Base-by-base conservation (phyloP, 169 alveolate species). In the Plasmodium billcollinsi region DNA sequence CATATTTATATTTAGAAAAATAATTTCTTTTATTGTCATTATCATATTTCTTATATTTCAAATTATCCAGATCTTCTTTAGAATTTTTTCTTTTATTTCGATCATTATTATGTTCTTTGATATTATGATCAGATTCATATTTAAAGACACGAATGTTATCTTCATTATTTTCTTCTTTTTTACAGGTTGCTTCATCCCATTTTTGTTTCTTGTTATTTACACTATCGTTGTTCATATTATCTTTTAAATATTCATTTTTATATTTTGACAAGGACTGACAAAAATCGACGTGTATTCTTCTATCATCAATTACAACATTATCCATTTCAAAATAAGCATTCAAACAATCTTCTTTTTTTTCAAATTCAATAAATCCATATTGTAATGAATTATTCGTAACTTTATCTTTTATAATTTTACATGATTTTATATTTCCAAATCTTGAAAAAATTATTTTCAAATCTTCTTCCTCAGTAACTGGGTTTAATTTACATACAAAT, bases 321-420 rank as follows among this genome's bases (percentile, higher is more conserved):
- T 99, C 98, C 99, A 98, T 99, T 91, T 97, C 98, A 76, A 96
- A 94, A 90, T 96, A 98, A 0, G 99, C 99, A 75, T 97, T 98
- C 88, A 97, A 98, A 80, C 99, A 98, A 26, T 97, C 97, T 56
- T 97, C 97, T 54, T 97, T 97, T 63, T 97, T 97, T 91, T 98
- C 99, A 93, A 97, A 99, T 88, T 98, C 99, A 39, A 98, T 96
- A 93, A 99, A 99, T 18, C 99, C 99, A 93, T 99, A 98, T 91
- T 98, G 99, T 20, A 98, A 95, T 2, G 99, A 97, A 69, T 98
- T 98, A 18, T 99, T 99, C 0, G 99, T 98, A 92, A 98, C 97
- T 96, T 98, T 98, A 93, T 99, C 99, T 85, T 99, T 93, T 43
- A 99, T 97, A 24, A 99, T 97, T 86, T 98, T 97, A 83, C 99